Evolutionary conservation across 2,329 filamentous ascomycete genomes (phyloP).

Genomic region (Orbilia ellipsospora): DNA sequence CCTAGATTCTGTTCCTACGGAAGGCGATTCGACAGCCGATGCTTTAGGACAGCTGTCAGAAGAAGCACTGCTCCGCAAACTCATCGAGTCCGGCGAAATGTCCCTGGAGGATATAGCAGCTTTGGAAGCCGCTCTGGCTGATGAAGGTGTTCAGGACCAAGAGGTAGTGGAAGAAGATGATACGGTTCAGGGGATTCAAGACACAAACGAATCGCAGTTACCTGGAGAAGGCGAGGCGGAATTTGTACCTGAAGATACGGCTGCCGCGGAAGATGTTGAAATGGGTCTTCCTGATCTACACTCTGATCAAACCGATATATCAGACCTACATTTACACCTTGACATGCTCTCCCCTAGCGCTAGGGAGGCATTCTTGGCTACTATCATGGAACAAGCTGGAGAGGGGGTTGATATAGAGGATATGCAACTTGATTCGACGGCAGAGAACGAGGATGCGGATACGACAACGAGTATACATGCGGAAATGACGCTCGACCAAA

Average conservation of each 20-base stretch:
- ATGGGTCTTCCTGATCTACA: slow-evolving; percentile 31
- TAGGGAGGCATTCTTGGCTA: slow-evolving; percentile 30
- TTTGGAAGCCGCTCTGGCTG: slow-evolving; percentile 33
- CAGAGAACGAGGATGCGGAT: neutral
- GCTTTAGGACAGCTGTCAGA: slow-evolving; percentile 16
- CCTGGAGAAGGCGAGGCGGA: neutral
- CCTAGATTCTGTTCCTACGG: neutral
- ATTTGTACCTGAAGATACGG: neutral
- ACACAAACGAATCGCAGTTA: neutral
- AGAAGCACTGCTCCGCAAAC: slow-evolving; percentile 20
- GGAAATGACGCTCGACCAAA: neutral
- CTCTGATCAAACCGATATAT: slow-evolving; percentile 47
- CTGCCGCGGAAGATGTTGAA: slow-evolving; percentile 7
- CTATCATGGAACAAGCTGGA: slow-evolving; percentile 26
- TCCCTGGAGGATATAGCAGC: slow-evolving; percentile 45
- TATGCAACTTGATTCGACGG: slow-evolving; percentile 17
- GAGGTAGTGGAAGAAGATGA: neutral
- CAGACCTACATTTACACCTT: slow-evolving; percentile 41
- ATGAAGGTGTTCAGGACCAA: slow-evolving; percentile 16
- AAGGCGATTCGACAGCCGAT: slow-evolving; percentile 5
- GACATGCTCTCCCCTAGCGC: slow-evolving; percentile 40
- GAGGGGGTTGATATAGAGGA: slow-evolving; percentile 18
- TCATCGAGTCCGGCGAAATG: slow-evolving; percentile 49
- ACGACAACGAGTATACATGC: neutral
- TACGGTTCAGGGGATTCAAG: neutral